Conservation (phyloP, 2,329 filamentous ascomycete genomes). For the Botrytis medusae region DNA sequence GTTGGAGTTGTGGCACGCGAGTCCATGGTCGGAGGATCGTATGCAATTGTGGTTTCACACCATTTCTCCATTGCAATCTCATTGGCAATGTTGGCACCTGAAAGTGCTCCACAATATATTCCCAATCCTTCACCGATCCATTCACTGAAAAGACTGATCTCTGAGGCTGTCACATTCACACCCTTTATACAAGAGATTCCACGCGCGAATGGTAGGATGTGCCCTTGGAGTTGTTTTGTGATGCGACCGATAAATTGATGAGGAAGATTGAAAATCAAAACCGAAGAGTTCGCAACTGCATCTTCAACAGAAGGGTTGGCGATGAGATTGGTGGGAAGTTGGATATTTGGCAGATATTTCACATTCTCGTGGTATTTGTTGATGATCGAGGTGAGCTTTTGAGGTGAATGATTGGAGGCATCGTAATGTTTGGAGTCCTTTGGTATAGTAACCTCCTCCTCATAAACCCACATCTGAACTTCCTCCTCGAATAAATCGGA, state of each 20-base stretch:
- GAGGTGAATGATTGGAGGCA: constrained; percentile 57
- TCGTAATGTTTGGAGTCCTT: constrained; percentile 73
- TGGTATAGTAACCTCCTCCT: constrained; percentile 79
- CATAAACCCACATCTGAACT: constrained; percentile 99
- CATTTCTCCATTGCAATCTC: constrained; percentile 96
- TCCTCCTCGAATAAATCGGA: constrained; percentile 79
- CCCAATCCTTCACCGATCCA: constrained; percentile 86
- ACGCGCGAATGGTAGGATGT: constrained; percentile 87
- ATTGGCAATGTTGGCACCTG: constrained; percentile 91
- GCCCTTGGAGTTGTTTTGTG: constrained; percentile 79
- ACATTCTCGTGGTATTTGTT: constrained; percentile 93
- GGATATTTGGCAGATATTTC: constrained; percentile 93
- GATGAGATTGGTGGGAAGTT: constrained; percentile 77
- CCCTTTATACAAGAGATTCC: constrained; percentile 98
- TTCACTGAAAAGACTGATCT: constrained; percentile 88
- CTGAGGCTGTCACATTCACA: constrained; percentile 84
- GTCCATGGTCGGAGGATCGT: constrained; percentile 88
- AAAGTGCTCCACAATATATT: constrained; percentile 95
- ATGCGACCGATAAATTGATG: constrained; percentile 93
- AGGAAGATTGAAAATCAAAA: constrained; percentile 93
- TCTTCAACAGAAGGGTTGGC: constrained; percentile 80
- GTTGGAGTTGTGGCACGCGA: constrained; percentile 68
- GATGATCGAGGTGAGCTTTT: constrained; percentile 89
- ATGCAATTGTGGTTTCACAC: constrained; percentile 95
- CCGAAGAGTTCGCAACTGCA: constrained; percentile 78